Base-by-base conservation (phyloP, 2,329 filamentous ascomycete genomes). In the Periconia sp. region DNA sequence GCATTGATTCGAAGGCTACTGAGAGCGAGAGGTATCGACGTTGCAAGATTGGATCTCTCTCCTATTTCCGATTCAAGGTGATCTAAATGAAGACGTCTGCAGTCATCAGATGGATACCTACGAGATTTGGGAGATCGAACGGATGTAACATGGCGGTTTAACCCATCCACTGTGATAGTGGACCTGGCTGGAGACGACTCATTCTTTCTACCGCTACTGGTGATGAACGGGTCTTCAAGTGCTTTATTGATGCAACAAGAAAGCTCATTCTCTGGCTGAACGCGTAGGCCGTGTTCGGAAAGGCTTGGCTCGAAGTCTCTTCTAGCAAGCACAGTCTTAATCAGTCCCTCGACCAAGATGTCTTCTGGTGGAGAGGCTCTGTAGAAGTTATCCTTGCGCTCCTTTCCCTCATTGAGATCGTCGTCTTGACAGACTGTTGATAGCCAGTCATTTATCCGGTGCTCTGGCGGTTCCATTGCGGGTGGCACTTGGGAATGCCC, bases 391-490 rank as follows among this genome's bases (percentile, higher is more conserved):
- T n/a, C n/a, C n/a, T n/a, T n/a, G 9, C 13, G 2, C 33, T 37
- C 5, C 15, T 22, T 23, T 24, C 21, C 28, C 7, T 43, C 41
- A 8, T 12, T 16, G 17, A 16, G 12, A 19, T 26, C 25, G 17
- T 40, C 31, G 1, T 10, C 11, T 4, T 37, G 30, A 23, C 42
- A 40, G 17, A 54, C 22, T 1, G 25, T 31, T 2, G 31, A 36
- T 3, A 63, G 48, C 60, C 61, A 65, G 22, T 55, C 45, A 3
- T 40, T 17, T 9, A 63, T 48, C 7, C 46, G 45, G 9, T 47
- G 48, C 11, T 45, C 17, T 2, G 45, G 24, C 7, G 50, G 44
- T 10, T 15, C 24, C 16, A 32, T 9, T 8, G 30, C 28, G 28
- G 19, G 18, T 25, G 22, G 38, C 12, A 41, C 29, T 4, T 33